These are phyloP conservation scores for Populus euphratica DNA, from an alignment of 345 rosid genomes.

Conservation along the genomic window DNA sequence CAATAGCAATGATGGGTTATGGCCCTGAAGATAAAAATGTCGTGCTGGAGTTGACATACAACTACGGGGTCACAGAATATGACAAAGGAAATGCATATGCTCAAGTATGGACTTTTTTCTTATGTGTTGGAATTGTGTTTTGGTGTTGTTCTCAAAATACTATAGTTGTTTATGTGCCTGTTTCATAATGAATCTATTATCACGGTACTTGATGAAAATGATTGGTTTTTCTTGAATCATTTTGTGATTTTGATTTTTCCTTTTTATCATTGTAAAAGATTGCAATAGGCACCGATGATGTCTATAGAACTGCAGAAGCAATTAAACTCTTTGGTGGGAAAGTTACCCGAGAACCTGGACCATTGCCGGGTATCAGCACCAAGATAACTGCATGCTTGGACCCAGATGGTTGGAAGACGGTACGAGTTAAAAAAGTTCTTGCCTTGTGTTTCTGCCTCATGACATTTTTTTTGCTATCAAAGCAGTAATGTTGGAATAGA, in stretches of 20 bases:
- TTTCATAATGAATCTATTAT: background rate
- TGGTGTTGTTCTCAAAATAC: background rate
- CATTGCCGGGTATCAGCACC: conserved; percentile 88
- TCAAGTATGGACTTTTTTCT: conserved; percentile 46
- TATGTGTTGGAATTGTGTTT: background rate
- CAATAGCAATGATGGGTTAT: conserved; percentile 86
- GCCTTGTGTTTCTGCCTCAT: background rate
- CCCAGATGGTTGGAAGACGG: conserved; percentile 99
- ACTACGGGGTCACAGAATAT: conserved; percentile 86
- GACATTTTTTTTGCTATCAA: background rate
- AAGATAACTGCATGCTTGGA: conserved; percentile 96
- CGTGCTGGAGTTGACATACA: conserved; percentile 86
- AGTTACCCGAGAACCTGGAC: conserved; percentile 91
- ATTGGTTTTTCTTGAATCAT: conserved; percentile 6
- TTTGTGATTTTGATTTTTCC: conserved; percentile 1
- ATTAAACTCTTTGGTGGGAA: conserved; percentile 79
- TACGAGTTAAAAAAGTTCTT: conserved; percentile 13
- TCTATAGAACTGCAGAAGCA: conserved; percentile 89
- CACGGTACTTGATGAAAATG: background rate
- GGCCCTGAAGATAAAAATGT: conserved; percentile 88
- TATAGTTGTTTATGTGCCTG: background rate
- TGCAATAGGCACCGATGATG: conserved; percentile 96
- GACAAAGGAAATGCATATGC: conserved; percentile 91
- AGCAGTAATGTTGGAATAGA: background rate
- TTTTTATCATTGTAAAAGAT: conserved; percentile 46